Base-by-base conservation (phyloP, 1,139 yeast genomes). In the Geotrichum restrictum region DNA sequence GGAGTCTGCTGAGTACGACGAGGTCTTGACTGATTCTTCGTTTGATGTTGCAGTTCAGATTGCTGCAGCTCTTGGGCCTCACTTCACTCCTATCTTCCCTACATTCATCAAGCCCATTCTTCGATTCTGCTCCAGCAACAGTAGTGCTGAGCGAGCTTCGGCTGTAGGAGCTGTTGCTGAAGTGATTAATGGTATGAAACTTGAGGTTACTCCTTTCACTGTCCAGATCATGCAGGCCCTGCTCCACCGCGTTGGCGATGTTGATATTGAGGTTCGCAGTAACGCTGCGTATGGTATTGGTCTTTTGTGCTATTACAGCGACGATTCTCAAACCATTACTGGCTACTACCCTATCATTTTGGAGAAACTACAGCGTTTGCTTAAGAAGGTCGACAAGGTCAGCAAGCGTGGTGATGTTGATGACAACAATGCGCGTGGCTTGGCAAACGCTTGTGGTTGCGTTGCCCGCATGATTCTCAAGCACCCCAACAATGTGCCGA, bases 221-320 rank as follows among this genome's bases (percentile, higher is more conserved):
- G 80, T 80, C 59, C 88, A 85, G 62, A 75, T 93, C 63, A 73
- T 89, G 64, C 81, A 83, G 66, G 75, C 84, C 24, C 82, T 93
- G 65, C 75, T 79, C 53, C 78, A 80, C 57, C 83, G 86, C 62
- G 76, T 93, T 59, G 77, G 78, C 59, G 98, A 93, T 70, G 79
- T 82, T 63, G 85, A 94, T 27, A 77, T 86, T 61, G 96, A 89
- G 67, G 98, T 89, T 53, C 85, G 93, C 73, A 93, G 96, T 62
- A 88, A 89, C 64, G 94, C 98, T 54, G 97, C 98, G 14, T 93
- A 88, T 67, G 98, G 98, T 76, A 81, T 88, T 61, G 99, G 98
- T 61, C 74, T 89, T 59, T 73, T 89, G 56, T 76, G 89, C 59
- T 84, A 82, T 71, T 70, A 74, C 71, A 77, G 88, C 53, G 62